These are phyloP conservation scores for Phalaenopsis equestris DNA, from an alignment of 106 monocot species.

Conservation along the genomic window DNA sequence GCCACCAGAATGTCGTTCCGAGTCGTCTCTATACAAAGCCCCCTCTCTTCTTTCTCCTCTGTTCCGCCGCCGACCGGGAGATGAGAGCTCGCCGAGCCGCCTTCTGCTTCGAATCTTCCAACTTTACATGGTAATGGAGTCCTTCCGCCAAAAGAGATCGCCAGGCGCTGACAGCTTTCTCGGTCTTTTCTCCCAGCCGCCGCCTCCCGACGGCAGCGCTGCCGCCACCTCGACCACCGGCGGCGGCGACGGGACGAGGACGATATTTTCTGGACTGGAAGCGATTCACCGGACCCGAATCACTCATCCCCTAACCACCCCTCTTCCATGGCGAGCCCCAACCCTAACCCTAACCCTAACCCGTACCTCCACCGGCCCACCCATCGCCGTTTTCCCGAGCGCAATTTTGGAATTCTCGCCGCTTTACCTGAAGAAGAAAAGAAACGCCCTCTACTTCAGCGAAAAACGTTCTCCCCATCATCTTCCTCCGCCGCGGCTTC, in stretches of 20 bases:
- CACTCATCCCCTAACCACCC: neutral
- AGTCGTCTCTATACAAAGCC: too few species aligned
- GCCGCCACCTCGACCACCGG: neutral
- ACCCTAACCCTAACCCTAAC: constrained; percentile 8
- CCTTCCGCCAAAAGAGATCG: too few species aligned
- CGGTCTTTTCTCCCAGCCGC: too few species aligned
- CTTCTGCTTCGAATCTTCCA: too few species aligned
- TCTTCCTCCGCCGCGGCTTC: constrained; percentile 14
- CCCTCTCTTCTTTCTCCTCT: too few species aligned
- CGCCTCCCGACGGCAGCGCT: too few species aligned
- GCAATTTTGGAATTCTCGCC: constrained; percentile 44
- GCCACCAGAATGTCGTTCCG: too few species aligned
- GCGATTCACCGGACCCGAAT: constrained; percentile 9
- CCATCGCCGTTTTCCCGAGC: constrained; percentile 11
- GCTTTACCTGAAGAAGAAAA: constrained; percentile 34
- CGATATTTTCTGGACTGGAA: constrained; percentile 56
- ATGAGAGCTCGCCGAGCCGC: too few species aligned
- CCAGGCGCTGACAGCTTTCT: too few species aligned
- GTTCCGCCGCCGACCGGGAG: too few species aligned
- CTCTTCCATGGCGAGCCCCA: neutral
- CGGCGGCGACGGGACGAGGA: constrained; percentile 53
- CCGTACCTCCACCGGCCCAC: constrained; percentile 7
- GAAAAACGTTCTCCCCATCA: constrained; percentile 16
- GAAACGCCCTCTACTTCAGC: constrained; percentile 17
- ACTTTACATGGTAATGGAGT: too few species aligned